Conservation (phyloP, 1,139 yeast species). For the Yamadazyma buinensis region DNA sequence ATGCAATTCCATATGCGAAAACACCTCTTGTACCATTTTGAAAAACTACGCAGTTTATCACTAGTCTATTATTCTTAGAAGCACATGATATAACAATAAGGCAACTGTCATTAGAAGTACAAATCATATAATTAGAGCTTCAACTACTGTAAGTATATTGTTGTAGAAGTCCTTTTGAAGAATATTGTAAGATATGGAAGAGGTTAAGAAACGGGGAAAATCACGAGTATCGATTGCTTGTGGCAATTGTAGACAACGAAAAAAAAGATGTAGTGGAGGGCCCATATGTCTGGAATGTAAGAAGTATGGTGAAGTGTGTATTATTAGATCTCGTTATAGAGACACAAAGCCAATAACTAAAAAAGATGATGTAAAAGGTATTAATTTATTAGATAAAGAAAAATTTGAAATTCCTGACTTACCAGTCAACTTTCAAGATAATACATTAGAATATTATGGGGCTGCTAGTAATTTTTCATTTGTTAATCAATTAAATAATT, state of each 20-base stretch:
- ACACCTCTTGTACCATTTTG: too few species aligned
- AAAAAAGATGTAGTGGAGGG: constrained; percentile 10
- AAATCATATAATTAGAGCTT: too few species aligned
- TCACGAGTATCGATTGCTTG: constrained; percentile 9
- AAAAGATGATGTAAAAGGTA: background rate
- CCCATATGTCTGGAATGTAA: constrained; percentile 10
- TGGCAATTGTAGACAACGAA: constrained; percentile 10
- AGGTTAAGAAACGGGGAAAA: constrained; percentile 6
- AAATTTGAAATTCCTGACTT: constrained; percentile 11
- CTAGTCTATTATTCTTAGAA: too few species aligned
- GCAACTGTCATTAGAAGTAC: too few species aligned
- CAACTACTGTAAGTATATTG: too few species aligned
- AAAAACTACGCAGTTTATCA: too few species aligned
- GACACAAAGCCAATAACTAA: constrained; percentile 1
- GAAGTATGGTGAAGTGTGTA: constrained; percentile 9
- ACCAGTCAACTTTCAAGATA: constrained; percentile 7
- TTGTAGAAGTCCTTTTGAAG: too few species aligned
- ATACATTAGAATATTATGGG: constrained; percentile 11
- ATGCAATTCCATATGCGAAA: too few species aligned
- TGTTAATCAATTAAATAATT: constrained; percentile 12
- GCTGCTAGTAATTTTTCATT: constrained; percentile 13
- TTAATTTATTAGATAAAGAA: constrained; percentile 2
- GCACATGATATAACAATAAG: too few species aligned
- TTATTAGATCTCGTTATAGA: constrained; percentile 6
- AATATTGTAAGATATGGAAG: too few species aligned